Percentiles rank a stretch among this genome's conserved stretches.
Evolutionary conservation across 1,139 yeast species (phyloP).

Genomic region (Komagataea norvegica): DNA sequence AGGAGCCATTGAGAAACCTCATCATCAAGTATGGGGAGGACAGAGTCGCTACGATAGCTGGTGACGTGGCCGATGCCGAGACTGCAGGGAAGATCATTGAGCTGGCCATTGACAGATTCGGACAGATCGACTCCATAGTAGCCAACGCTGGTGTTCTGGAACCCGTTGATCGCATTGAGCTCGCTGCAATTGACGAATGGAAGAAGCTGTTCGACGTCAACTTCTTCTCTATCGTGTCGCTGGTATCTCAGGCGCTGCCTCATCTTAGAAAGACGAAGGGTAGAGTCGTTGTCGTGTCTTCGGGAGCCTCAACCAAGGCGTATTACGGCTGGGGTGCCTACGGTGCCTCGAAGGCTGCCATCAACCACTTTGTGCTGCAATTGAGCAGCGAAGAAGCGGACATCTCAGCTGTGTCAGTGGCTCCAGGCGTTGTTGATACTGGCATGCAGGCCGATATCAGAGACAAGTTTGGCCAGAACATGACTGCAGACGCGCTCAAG

Average conservation of each 20-base stretch:
- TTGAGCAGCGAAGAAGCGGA: conserved; percentile 63
- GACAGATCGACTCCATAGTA: conserved; percentile 59
- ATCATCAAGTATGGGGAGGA: conserved; percentile 41
- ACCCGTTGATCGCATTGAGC: conserved; percentile 61
- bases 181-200: conserved; percentile 49
- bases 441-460: conserved; percentile 79
- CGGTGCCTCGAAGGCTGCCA: conserved; percentile 85
- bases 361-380: conserved; percentile 66
- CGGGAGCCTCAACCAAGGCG: conserved; percentile 70
- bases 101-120: conserved; percentile 47
- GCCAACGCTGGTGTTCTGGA: conserved; percentile 87
- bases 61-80: conserved; percentile 55
- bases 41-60: conserved; percentile 52
- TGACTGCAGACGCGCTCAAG: conserved; percentile 53
- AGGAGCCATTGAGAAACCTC: conserved; percentile 41
- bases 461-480: conserved; percentile 46
- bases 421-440: conserved; percentile 94
- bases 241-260: conserved; percentile 57
- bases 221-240: conserved; percentile 66
- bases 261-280: conserved; percentile 55
- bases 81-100: conserved; percentile 43
- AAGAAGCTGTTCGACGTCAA: conserved; percentile 66
- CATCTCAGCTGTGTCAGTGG: conserved; percentile 61
- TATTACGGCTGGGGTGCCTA: conserved; percentile 85
- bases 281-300: conserved; percentile 67